These are phyloP conservation scores for Suillus subaureus DNA, from an alignment of 768 basidiomycete genomes.

Conservation along the genomic window DNA sequence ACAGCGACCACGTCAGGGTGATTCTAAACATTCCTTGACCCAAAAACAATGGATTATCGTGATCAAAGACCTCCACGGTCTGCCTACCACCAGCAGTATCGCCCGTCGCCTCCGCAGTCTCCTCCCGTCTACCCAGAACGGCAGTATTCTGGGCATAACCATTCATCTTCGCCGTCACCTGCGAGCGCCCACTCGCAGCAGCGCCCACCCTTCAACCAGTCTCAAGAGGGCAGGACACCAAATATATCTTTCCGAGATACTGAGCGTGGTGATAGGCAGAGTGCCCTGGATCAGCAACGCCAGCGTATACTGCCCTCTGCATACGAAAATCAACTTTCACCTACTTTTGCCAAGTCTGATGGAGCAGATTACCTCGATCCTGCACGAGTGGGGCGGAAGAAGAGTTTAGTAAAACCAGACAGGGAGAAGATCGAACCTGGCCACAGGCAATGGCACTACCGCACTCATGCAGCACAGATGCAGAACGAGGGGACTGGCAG, in stretches of 20 bases:
- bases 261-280: constrained; percentile 71
- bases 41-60: constrained; percentile 39
- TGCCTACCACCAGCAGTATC: constrained; percentile 46
- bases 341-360: constrained; percentile 38
- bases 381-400: constrained; percentile 73
- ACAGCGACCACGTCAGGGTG: background rate
- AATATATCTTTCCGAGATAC: constrained; percentile 70
- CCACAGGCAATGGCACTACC: constrained; percentile 94
- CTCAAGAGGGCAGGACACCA: constrained; percentile 32
- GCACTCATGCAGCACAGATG: constrained; percentile 79
- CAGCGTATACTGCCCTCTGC: constrained; percentile 47
- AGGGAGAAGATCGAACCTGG: constrained; percentile 95
- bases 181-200: constrained; percentile 20
- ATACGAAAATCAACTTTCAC: constrained; percentile 48
- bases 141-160: constrained; percentile 20
- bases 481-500: constrained; percentile 65
- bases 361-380: constrained; percentile 44
- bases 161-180: constrained; percentile 21
- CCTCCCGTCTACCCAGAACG: constrained; percentile 40
- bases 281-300: constrained; percentile 56
- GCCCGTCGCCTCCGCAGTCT: constrained; percentile 41
- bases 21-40: background rate
- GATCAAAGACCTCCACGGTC: constrained; percentile 56
- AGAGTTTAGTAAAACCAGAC: constrained; percentile 90
- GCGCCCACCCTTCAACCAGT: constrained; percentile 12